phyloP scores from a whole-genome alignment of 1,284 basidiomycete genomes.

The Microbotryomycetes sp. region DNA sequence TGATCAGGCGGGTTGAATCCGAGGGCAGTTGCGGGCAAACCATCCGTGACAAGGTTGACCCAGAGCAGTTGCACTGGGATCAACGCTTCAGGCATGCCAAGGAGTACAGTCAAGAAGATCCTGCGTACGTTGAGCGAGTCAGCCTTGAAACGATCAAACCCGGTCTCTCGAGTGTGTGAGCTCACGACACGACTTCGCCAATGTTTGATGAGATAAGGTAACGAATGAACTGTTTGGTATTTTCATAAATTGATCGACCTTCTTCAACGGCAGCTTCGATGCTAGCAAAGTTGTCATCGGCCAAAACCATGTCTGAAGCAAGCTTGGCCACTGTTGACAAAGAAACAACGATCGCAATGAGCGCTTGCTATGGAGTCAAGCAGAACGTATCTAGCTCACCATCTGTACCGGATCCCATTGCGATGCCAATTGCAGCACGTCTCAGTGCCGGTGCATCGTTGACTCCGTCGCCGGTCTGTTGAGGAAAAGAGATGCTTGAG shows the following conservation, averaged over 20 bases:
- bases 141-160: conserved; percentile 35
- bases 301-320: conserved; percentile 47
- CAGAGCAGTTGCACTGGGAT: conserved; percentile 97
- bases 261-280: conserved; percentile 54
- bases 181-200: conserved; percentile 84
- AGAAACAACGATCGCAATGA: not conserved
- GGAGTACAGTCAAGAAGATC: conserved; percentile 92
- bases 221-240: conserved; percentile 96
- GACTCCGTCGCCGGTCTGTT: conserved; percentile 72
- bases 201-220: conserved; percentile 85
- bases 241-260: conserved; percentile 95
- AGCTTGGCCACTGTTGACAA: conserved; percentile 39
- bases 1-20: conserved; percentile 97
- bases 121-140: conserved; percentile 42
- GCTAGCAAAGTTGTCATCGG: conserved; percentile 48
- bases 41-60: conserved; percentile 94
- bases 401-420: conserved; percentile 47
- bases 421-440: conserved; percentile 46
- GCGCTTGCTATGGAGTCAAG: not conserved
- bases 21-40: conserved; percentile 93
- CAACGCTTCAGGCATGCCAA: conserved; percentile 97
- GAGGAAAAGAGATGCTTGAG: not conserved
- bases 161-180: conserved; percentile 12
- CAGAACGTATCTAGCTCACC: conserved; percentile 33
- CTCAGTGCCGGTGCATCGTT: conserved; percentile 48